Evolutionary conservation across 2,329 filamentous ascomycete species (phyloP), one percentile per base, ranked within the genome.

Genomic region (Pseudogymnoascus sp.): DNA sequence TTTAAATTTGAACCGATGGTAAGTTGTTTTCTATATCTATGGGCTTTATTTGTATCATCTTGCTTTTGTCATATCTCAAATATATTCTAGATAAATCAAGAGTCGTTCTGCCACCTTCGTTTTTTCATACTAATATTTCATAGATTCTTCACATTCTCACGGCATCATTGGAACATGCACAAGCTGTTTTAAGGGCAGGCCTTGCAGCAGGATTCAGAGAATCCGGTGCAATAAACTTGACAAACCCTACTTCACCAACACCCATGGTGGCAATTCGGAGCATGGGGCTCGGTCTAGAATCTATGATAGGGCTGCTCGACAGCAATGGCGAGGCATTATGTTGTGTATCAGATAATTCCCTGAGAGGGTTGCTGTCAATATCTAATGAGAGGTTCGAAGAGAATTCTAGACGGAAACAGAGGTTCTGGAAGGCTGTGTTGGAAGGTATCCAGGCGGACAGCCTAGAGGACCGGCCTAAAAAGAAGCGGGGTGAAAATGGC

Each of bases 1-100:
- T 89, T 96, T 74, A 94, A 95, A 73, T 96, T 95, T 69, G 92
- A 96, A 71, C 90, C 92, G 3, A 91, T 96, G 90, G 92, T 95
- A 79, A 70, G 84, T 65, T n/a, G 13, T 48, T 28, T 26, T 30
- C 8, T 30, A 52, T 52, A 13, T 19, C 15, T 9, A 52, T 12
- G 15, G 13, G 23, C 12, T 48, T 28, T 10, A 12, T 18, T 1
- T 28, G 39, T 26, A n/a, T 23, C 23, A 26, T 5, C 52, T 23
- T 7, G 38, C 59, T 59, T 45, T 23, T 60, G 56, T 39, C 45
- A 35, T 6, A 15, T 5, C 21, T 39, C 37, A 63, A 57, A 41
- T 10, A 10, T 15, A 28, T 38, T 18, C 21, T 59, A 10, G 3
- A 52, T 52, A 33, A 10, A 28, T 8, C 6, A 10, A 1, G 12